These are phyloP conservation scores for Croton setiger DNA, from an alignment of 441 rosid species.

Conservation along the genomic window DNA sequence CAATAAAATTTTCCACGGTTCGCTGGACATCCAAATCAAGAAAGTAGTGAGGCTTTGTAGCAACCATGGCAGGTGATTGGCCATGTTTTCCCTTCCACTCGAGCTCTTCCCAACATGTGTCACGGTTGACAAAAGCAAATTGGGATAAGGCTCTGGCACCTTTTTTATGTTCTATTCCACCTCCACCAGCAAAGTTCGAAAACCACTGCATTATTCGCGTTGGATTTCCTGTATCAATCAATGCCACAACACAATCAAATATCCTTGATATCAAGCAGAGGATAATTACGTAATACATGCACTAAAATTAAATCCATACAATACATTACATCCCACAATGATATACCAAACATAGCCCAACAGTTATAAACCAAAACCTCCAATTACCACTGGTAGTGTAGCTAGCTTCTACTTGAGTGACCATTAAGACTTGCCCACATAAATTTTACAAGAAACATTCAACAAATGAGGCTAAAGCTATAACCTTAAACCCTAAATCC, in stretches of 20 bases:
- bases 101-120: constrained; percentile 95
- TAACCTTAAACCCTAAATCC: not conserved
- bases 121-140: constrained; percentile 79
- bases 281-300: not conserved
- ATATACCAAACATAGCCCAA: not conserved
- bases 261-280: not conserved
- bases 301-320: too few species aligned
- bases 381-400: not conserved
- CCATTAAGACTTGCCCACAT: not conserved
- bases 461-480: not conserved
- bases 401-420: not conserved
- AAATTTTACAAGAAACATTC: not conserved
- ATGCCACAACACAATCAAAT: constrained; percentile 20
- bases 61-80: constrained; percentile 93
- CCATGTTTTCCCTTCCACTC: constrained; percentile 97
- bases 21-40: constrained; percentile 74
- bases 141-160: constrained; percentile 89
- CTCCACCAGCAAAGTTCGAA: constrained; percentile 55
- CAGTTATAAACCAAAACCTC: not conserved
- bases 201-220: constrained; percentile 65
- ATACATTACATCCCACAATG: too few species aligned
- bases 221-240: constrained; percentile 46
- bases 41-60: constrained; percentile 92
- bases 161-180: constrained; percentile 58
- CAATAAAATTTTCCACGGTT: constrained; percentile 70